A percentile compares a stretch with the other conserved stretches of the same genome.
Evolutionary conservation across 129 eudicot species (phyloP).

Genomic region (Helianthus annuus): HanXRQr2.0-SUNRISE NC_035447.2:79592205-79592704

Average conservation of each 20-base stretch:
- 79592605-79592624: background rate
- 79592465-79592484: constrained; percentile 88
- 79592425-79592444: background rate
- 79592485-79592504: constrained; percentile 63
- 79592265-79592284: background rate
- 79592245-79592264: background rate
- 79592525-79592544: constrained; percentile 80
- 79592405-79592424: background rate
- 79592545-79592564: constrained; percentile 40
- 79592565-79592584: constrained; percentile 16
- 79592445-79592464: constrained; percentile 71
- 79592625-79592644: constrained; percentile 6
- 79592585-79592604: background rate
- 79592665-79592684: background rate
- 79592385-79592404: background rate
- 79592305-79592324: background rate
- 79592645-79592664: background rate
- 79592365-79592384: background rate
- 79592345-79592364: background rate
- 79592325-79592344: background rate
- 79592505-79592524: constrained; percentile 61
- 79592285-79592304: background rate
- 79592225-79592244: background rate
- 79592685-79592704: background rate
- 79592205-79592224: background rate